phyloP scores from a whole-genome alignment of 768 basidiomycete species.

The Mycena galopus region DNA sequence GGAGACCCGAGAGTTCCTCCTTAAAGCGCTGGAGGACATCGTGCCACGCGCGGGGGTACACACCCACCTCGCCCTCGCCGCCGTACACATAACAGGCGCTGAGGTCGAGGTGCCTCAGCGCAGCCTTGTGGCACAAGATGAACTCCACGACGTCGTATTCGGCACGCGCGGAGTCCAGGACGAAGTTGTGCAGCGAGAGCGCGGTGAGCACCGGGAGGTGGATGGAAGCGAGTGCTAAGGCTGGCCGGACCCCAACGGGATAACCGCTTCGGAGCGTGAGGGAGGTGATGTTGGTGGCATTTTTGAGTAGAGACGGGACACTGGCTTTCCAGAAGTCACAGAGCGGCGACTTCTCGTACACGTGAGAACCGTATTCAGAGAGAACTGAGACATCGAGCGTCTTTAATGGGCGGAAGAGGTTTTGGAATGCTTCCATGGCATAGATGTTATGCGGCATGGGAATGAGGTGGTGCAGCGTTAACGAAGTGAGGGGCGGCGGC shows the following conservation, averaged over 20 bases:
- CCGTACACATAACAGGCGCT: conserved; percentile 4
- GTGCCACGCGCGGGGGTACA: conserved; percentile 16
- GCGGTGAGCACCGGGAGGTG: not conserved
- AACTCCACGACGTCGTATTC: not conserved
- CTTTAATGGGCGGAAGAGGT: not conserved
- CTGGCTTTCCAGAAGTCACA: not conserved
- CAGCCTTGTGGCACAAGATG: conserved; percentile 22
- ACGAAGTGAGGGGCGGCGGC: not conserved
- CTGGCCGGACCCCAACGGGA: not conserved
- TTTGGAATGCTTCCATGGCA: not conserved
- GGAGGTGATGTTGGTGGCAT: not conserved
- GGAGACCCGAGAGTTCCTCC: not conserved
- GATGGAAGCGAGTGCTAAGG: not conserved
- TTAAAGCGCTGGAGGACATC: conserved; percentile 6
- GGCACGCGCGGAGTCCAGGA: not conserved
- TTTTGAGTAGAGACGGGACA: not conserved
- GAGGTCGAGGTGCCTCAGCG: conserved; percentile 15
- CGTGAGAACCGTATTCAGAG: not conserved
- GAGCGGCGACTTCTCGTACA: not conserved
- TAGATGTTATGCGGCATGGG: not conserved
- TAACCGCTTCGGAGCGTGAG: not conserved
- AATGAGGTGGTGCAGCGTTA: not conserved
- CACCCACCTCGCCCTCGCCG: not conserved
- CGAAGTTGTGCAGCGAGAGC: conserved; percentile 4
- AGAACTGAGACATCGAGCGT: not conserved